phyloP scores from a whole-genome alignment of 2,329 filamentous ascomycete genomes.

The Decorospora gaudefroyi region DNA sequence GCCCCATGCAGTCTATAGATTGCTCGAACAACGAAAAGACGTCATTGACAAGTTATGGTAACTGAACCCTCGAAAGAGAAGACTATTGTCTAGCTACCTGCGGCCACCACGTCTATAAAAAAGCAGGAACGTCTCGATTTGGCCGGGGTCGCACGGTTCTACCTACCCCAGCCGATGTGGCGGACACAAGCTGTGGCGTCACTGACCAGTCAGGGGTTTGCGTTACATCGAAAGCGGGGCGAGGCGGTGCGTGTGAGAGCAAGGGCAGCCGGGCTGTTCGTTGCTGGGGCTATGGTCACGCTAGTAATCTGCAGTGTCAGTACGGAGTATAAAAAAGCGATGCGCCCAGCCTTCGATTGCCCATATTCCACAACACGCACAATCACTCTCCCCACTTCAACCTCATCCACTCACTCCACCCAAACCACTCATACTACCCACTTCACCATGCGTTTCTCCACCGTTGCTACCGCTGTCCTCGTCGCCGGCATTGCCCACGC shows the following conservation, averaged over 20 bases:
- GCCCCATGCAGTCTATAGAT: too few species aligned
- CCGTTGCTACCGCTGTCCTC: constrained; percentile 35
- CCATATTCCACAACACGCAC: constrained; percentile 15
- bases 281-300: constrained; percentile 17
- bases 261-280: constrained; percentile 28
- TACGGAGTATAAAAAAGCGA: constrained; percentile 23
- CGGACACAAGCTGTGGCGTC: constrained; percentile 29
- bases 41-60: constrained; percentile 4
- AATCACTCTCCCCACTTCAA: constrained; percentile 20
- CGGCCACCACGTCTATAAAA: too few species aligned
- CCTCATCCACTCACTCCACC: constrained; percentile 1
- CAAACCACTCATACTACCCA: constrained; percentile 12
- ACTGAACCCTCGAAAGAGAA: neutral
- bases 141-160: constrained; percentile 1
- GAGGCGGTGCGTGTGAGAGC: constrained; percentile 35
- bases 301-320: constrained; percentile 17
- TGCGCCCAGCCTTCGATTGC: constrained; percentile 16
- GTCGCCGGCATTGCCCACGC: constrained; percentile 37
- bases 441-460: constrained; percentile 46
- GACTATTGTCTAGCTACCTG: too few species aligned
- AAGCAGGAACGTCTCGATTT: constrained; percentile 1
- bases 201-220: constrained; percentile 24
- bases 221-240: constrained; percentile 29
- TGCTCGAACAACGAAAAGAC: neutral
- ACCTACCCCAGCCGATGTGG: constrained; percentile 24